Conservation (phyloP, 805 yeast genomes). For the Sugiyamaella lignohabitans region DNA sequence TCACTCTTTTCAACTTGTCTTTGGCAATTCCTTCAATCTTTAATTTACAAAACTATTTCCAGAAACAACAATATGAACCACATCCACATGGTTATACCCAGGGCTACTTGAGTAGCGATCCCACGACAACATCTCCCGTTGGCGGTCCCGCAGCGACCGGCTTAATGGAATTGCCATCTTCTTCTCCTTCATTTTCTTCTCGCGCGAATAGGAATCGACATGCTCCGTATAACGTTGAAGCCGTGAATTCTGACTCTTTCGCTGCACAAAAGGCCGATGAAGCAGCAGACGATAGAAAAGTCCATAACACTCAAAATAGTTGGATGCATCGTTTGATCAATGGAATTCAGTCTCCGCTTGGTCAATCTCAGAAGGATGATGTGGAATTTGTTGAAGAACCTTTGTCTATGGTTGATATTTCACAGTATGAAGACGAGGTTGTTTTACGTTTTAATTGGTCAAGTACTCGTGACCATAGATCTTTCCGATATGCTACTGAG, state of each 20-base stretch:
- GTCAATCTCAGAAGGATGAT: neutral
- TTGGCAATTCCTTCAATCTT: slow-evolving; percentile 4
- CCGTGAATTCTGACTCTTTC: slow-evolving; percentile 1
- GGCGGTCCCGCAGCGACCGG: neutral
- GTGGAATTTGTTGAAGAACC: slow-evolving; percentile 1
- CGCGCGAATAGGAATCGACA: slow-evolving; percentile 9
- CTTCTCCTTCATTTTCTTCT: neutral
- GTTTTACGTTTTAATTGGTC: slow-evolving; percentile 40
- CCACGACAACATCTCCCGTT: neutral
- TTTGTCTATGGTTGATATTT: slow-evolving; percentile 20
- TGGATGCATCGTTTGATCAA: slow-evolving; percentile 7
- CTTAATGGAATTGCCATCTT: no score
- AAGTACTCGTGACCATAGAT: slow-evolving; percentile 15
- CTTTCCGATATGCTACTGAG: slow-evolving; percentile 21
- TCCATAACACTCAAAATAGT: neutral
- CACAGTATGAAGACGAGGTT: slow-evolving; percentile 37
- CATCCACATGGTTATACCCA: no score
- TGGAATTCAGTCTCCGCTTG: slow-evolving; percentile 17
- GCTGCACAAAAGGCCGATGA: slow-evolving; percentile 4
- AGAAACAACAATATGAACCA: neutral
- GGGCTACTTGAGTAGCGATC: neutral
- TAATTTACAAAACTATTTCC: slow-evolving; percentile 3
- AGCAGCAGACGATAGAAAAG: neutral
- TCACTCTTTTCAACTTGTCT: neutral
- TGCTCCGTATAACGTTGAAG: slow-evolving; percentile 17